These are phyloP conservation scores for Cryphonectria radicalis DNA, from an alignment of 2,329 filamentous ascomycete genomes.

Conservation along the genomic window DNA sequence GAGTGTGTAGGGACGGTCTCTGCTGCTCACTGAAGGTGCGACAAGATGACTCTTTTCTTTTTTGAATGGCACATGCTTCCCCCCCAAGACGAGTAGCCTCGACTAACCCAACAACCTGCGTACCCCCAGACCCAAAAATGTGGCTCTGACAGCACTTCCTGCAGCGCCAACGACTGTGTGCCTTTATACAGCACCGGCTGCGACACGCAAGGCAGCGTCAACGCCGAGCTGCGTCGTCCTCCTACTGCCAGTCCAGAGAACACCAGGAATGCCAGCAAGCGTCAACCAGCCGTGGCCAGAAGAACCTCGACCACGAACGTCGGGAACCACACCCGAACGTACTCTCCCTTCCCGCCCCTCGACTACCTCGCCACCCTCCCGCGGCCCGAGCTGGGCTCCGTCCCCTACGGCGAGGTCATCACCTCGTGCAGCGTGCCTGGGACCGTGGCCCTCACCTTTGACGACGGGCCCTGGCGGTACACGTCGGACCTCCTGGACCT, in stretches of 20 bases:
- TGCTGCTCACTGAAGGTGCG: slow-evolving; percentile 12
- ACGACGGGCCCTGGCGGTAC: slow-evolving; percentile 68
- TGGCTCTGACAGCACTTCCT: slow-evolving; percentile 13
- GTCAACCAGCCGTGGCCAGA: neutral
- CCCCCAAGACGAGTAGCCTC: neutral
- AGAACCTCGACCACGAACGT: neutral
- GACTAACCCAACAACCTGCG: neutral
- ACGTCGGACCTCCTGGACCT: slow-evolving; percentile 66
- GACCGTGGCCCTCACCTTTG: slow-evolving; percentile 68
- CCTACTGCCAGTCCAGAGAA: neutral
- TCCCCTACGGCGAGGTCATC: slow-evolving; percentile 62
- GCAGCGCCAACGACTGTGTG: slow-evolving; percentile 12
- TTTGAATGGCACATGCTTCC: no score
- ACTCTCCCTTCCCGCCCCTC: slow-evolving; percentile 10
- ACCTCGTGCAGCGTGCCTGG: slow-evolving; percentile 60
- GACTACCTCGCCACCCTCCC: slow-evolving; percentile 43
- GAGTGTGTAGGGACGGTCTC: slow-evolving; percentile 8
- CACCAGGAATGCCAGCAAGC: neutral
- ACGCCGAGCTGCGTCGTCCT: neutral
- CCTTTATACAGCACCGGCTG: slow-evolving; percentile 24
- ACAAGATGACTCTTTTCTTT: neutral
- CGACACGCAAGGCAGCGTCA: slow-evolving; percentile 10
- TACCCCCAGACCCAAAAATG: neutral
- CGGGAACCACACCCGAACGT: neutral
- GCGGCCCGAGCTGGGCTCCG: slow-evolving; percentile 56